Conservation (phyloP, 352 stramenopile genomes). For the Phytophthora macrochlamydospora region DNA sequence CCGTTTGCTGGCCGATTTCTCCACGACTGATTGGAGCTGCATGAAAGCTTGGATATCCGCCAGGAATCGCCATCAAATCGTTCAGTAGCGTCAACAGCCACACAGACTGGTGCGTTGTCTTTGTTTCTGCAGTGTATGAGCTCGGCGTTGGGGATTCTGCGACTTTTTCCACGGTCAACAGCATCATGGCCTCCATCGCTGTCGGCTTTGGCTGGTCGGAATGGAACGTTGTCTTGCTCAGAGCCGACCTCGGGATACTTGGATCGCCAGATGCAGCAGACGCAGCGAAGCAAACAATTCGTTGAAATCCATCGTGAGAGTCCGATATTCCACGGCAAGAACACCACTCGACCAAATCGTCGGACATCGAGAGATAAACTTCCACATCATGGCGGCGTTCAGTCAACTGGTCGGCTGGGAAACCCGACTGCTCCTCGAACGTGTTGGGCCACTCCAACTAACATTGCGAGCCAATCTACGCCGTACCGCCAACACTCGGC, state of each 20-base stretch:
- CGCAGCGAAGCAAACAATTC: slow-evolving; percentile 22
- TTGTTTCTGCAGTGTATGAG: slow-evolving; percentile 13
- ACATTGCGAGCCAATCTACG: slow-evolving; percentile 16
- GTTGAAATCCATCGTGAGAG: slow-evolving; percentile 26
- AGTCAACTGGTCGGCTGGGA: slow-evolving; percentile 33
- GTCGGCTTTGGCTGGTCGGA: slow-evolving; percentile 19
- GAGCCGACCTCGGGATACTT: slow-evolving; percentile 2
- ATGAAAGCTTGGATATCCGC: slow-evolving; percentile 31
- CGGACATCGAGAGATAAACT: slow-evolving; percentile 30
- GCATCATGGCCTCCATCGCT: slow-evolving; percentile 35
- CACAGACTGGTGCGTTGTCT: slow-evolving; percentile 38
- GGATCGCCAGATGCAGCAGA: slow-evolving; percentile 7
- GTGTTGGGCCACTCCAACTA: slow-evolving; percentile 64
- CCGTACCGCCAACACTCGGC: neutral
- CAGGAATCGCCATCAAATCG: slow-evolving; percentile 36
- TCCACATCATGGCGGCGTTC: slow-evolving; percentile 41
- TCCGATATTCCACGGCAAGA: too few species aligned
- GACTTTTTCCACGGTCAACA: slow-evolving; percentile 36
- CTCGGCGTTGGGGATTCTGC: slow-evolving; percentile 26
- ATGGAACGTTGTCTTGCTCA: slow-evolving; percentile 45
- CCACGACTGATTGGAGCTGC: slow-evolving; percentile 8
- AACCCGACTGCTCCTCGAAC: slow-evolving; percentile 35
- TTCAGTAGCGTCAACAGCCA: slow-evolving; percentile 35
- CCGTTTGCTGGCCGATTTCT: neutral
- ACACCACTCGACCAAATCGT: neutral